A percentile compares a stretch with the other conserved stretches of the same genome.
Evolutionary conservation across 192 early-diverging fungal species (phyloP).

Genomic region (Podila epigama): DNA sequence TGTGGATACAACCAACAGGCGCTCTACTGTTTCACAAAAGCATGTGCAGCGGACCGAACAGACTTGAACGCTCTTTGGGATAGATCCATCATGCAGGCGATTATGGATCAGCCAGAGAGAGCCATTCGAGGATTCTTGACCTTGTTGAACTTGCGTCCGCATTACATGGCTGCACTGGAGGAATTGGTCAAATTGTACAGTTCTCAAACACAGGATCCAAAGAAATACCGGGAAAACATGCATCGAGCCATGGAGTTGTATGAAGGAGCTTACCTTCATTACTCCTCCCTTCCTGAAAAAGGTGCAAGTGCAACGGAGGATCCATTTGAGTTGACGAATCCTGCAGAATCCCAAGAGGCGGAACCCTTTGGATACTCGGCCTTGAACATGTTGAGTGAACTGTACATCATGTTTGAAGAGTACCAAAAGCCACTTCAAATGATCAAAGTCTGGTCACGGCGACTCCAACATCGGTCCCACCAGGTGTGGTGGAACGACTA

Average conservation of each 20-base stretch:
- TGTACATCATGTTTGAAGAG: conserved; percentile 82
- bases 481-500: conserved; percentile 71
- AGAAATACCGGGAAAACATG: conserved; percentile 55
- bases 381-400: conserved; percentile 85
- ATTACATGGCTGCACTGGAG: conserved; percentile 44
- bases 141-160: conserved; percentile 25
- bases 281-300: conserved; percentile 16
- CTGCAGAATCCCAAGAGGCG: conserved; percentile 43
- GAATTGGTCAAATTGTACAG: conserved; percentile 37
- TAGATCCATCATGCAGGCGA: conserved; percentile 68
- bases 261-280: conserved; percentile 60
- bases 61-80: conserved; percentile 77
- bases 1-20: conserved; percentile 77
- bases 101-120: conserved; percentile 59
- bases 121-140: conserved; percentile 37
- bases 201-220: conserved; percentile 38
- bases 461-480: conserved; percentile 72
- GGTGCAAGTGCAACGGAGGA: conserved; percentile 36
- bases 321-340: conserved; percentile 49
- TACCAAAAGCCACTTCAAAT: conserved; percentile 75
- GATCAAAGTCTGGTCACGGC: conserved; percentile 74
- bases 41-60: conserved; percentile 66
- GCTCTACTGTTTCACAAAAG: conserved; percentile 81
- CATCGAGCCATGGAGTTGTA: conserved; percentile 66
- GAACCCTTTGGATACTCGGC: conserved; percentile 79